Evolutionary conservation across 192 early-diverging fungal species (phyloP), one percentile per base, ranked within the genome.

Genomic region (Backusella circina): DNA sequence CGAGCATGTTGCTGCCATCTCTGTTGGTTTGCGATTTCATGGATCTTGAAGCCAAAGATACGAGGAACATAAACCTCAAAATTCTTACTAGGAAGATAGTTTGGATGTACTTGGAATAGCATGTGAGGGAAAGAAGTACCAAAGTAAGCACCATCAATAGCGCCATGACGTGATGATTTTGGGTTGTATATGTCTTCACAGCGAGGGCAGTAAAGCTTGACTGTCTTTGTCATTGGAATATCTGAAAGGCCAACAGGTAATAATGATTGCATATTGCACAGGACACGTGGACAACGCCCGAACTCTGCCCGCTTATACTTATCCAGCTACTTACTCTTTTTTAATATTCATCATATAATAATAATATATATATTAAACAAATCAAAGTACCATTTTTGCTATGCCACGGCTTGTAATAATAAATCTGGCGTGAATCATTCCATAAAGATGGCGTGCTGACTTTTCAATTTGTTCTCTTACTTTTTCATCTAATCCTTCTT

Each of bases 101-200:
- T 86, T 38, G 95, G 93, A 79, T 96, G 96, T 41, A 92, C 91
- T 85, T 97, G 95, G 77, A 99, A 89, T 39, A 99, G 82, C 89
- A 98, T 94, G 77, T 98, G 97, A 44, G 97, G 97, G 82, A 99
- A 93, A 28, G 93, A 94, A 31, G 95, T 97, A 10, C 97, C 96
- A 84, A 96, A 99, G 76, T 97, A 97, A 4, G 98, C 97, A 26
- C 98, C 97, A 75, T 98, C 98, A 38, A 98, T 92, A 18, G 87
- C 82, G 4, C 87, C 88, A 80, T 99, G 96, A 57, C 92, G 88
- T 65, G 91, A 87, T 67, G 93, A 93, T 75, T 95, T 92, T 65
- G 98, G 97, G 67, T 90, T 92, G 81, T 99, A 99, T 61, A 98
- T 90, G 77, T 99, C 98, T 81, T 98, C 95, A 86, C 98, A 99